Conservation (phyloP, 2,329 filamentous ascomycete species). For the Trichophyton mentagrophytes region DNA sequence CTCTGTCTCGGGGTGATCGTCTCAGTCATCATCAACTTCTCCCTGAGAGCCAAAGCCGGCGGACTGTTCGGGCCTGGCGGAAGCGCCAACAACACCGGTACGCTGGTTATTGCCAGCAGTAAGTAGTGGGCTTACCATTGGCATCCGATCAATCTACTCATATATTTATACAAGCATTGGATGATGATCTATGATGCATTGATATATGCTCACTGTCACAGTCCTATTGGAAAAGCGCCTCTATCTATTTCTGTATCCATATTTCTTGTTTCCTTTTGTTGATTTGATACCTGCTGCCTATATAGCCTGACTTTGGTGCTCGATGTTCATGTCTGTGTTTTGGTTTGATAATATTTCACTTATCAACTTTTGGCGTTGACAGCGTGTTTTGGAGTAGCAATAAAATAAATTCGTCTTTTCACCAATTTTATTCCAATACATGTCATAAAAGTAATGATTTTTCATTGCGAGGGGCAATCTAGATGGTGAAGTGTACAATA, state of each 20-base stretch:
- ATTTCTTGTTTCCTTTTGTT: too few relatives aligned
- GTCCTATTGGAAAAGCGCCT: too few relatives aligned
- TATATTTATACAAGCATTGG: not conserved
- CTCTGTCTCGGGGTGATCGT: slow-evolving; percentile 61
- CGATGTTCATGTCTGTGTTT: not conserved
- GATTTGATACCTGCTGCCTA: too few relatives aligned
- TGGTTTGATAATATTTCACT: not conserved
- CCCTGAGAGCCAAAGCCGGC: slow-evolving; percentile 48
- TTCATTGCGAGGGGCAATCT: not conserved
- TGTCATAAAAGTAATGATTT: not conserved
- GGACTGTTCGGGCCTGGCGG: not conserved
- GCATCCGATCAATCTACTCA: not conserved
- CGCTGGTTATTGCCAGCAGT: not conserved
- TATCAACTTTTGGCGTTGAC: too few relatives aligned
- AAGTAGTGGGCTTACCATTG: not conserved
- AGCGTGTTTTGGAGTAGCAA: not conserved
- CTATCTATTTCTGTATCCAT: too few relatives aligned
- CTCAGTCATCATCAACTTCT: slow-evolving; percentile 70
- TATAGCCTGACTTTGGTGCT: too few relatives aligned
- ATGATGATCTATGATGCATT: too few relatives aligned
- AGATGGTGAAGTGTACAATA: not conserved
- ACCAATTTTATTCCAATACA: not conserved
- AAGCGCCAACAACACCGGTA: not conserved
- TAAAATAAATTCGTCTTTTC: too few relatives aligned
- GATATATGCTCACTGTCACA: not conserved